Evolutionary conservation across 2,329 filamentous ascomycete species (phyloP).

Genomic region (Mariannaea sp.): DNA sequence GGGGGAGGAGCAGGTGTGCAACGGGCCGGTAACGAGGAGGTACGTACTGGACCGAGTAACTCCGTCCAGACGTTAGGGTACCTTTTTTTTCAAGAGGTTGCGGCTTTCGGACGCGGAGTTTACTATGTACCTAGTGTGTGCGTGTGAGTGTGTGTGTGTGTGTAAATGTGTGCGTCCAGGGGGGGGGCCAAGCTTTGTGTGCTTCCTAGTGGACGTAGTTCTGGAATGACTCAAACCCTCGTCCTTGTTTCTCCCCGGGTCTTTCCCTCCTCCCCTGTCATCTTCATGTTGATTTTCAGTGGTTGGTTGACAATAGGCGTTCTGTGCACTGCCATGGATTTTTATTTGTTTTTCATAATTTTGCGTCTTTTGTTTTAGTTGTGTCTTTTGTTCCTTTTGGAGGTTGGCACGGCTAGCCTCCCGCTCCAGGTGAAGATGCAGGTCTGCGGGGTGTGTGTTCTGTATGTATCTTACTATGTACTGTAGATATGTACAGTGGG

Average conservation of each 20-base stretch:
- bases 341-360: too few relatives aligned
- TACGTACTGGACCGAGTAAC: too few relatives aligned
- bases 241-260: conserved; percentile 15
- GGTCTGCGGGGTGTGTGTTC: too few relatives aligned
- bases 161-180: conserved; percentile 4
- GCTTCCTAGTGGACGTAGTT: conserved; percentile 24
- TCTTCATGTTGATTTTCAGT: background rate
- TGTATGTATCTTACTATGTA: background rate
- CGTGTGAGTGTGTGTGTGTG: conserved; percentile 30
- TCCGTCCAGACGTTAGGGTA: conserved; percentile 2
- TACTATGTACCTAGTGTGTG: conserved; percentile 10
- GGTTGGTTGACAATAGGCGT: too few relatives aligned
- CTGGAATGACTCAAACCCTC: conserved; percentile 37
- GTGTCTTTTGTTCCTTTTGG: too few relatives aligned
- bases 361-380: too few relatives aligned
- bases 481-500: too few relatives aligned
- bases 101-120: conserved; percentile 23
- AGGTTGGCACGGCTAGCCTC: too few relatives aligned
- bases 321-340: too few relatives aligned
- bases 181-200: conserved; percentile 18
- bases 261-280: conserved; percentile 7
- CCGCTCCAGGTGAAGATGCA: too few relatives aligned
- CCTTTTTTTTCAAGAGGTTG: background rate
- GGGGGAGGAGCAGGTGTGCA: conserved; percentile 4
- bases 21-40: background rate